Evolutionary conservation across 2,329 filamentous ascomycete species (phyloP), one percentile per base, ranked within the genome.

Genomic region (Sporothrix brasiliensis): DNA sequence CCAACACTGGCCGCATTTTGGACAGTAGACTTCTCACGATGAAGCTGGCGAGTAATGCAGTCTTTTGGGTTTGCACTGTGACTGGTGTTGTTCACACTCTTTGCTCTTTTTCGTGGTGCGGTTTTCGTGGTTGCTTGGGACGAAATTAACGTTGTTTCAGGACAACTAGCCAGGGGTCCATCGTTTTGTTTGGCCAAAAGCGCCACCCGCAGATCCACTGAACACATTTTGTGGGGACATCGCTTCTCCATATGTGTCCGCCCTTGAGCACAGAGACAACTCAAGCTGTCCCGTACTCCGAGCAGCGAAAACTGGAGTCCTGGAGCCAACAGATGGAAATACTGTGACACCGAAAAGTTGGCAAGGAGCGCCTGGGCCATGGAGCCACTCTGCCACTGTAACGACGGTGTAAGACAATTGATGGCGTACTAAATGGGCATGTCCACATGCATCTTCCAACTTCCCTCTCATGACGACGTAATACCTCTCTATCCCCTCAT

Each of bases 131-230:
- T 21, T 24, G 24, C 69, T 47, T 63, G 24, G 47, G 69, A 70
- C 39, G 69, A 73, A 73, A 73, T 73, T 73, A 73, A 52, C 67
- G 68, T 67, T 69, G 72, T 73, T 73, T 73, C 72, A 73, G 72
- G 44, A 39, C 34, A 16, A n/a, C 27, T 34, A 21, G 50, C 50
- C 67, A 56, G 54, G 56, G 53, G 56, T 16, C 34, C 56, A 41
- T 44, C 13, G 58, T 47, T 34, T 7, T 44, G 58, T 63, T 47
- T 47, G 58, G 58, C 58, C 39, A 63, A 44, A 27, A 63, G 58
- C 58, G 58, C 58, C 58, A 63, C 58, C 39, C 7, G 41, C 14
- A 11, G 2, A 50, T 44, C 19, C 34, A 44, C 39, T 47, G 11
- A 47, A 47, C 21, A 63, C 58, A 63, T 19, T 27, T 54, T 63